A percentile compares a stretch with the other conserved stretches of the same genome.
Conservation (phyloP, 805 yeast species). For the Metschnikowia aberdeeniae region DNA sequence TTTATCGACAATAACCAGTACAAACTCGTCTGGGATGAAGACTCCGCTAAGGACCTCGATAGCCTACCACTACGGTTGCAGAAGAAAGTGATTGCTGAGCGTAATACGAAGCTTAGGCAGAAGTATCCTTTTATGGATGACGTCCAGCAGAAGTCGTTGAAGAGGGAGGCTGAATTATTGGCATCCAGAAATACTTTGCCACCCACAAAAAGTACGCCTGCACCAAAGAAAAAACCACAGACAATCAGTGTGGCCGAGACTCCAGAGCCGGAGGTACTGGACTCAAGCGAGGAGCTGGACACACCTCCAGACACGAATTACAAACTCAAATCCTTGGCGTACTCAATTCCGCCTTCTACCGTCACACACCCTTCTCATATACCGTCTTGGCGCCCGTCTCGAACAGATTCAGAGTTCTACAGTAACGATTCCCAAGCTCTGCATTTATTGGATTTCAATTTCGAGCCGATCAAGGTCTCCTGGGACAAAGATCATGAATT, state of each 20-base stretch:
- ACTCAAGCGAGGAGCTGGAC: slow-evolving; percentile 1
- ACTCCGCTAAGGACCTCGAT: slow-evolving; percentile 18
- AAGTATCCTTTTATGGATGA: slow-evolving; percentile 35
- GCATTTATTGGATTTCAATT: slow-evolving; percentile 21
- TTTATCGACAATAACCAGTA: slow-evolving; percentile 26
- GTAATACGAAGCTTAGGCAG: slow-evolving; percentile 26
- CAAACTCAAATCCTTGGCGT: slow-evolving; percentile 28
- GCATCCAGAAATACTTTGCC: not conserved
- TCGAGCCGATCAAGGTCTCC: slow-evolving; percentile 7
- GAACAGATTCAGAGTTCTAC: slow-evolving; percentile 17
- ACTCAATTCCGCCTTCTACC: slow-evolving; percentile 30
- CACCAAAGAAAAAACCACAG: not conserved
- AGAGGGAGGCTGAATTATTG: slow-evolving; percentile 15
- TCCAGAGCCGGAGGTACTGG: not conserved
- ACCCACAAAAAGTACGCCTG: not conserved
- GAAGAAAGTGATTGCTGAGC: slow-evolving; percentile 34
- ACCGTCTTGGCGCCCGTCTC: slow-evolving; percentile 36
- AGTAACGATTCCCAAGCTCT: slow-evolving; percentile 16
- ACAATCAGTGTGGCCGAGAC: not conserved
- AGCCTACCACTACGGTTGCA: slow-evolving; percentile 39
- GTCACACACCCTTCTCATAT: slow-evolving; percentile 45
- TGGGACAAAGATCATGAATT: slow-evolving; percentile 11
- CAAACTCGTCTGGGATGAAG: slow-evolving; percentile 32
- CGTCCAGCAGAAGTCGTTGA: slow-evolving; percentile 23
- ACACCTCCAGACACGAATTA: slow-evolving; percentile 17